A percentile compares a stretch with the other conserved stretches of the same genome.
These are phyloP conservation scores for Boletellus deceptivus DNA, from an alignment of 1,284 basidiomycete species.

Conservation along the genomic window DNA sequence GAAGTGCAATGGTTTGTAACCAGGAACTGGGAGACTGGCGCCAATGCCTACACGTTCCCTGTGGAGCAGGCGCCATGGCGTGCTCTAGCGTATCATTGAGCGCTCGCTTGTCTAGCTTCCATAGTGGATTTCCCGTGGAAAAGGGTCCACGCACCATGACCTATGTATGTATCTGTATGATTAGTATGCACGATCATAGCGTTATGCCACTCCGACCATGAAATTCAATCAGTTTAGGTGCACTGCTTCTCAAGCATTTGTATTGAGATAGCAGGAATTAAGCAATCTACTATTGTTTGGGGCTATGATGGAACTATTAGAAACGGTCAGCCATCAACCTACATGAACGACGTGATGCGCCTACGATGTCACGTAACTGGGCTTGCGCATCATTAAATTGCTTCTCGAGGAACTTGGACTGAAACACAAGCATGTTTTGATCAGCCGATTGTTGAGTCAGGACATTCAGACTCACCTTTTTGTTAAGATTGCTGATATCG, in stretches of 20 bases:
- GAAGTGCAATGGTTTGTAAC: conserved; percentile 32
- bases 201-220: neutral
- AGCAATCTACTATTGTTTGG: conserved; percentile 43
- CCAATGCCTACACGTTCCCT: conserved; percentile 21
- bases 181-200: conserved; percentile 3
- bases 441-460: neutral
- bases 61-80: conserved; percentile 17
- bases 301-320: conserved; percentile 61
- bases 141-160: conserved; percentile 1
- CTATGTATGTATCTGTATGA: neutral
- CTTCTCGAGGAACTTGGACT: conserved; percentile 89
- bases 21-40: conserved; percentile 29
- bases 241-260: neutral
- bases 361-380: conserved; percentile 84
- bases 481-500: conserved; percentile 74
- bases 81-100: conserved; percentile 8
- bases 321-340: conserved; percentile 1
- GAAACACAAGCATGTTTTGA: conserved; percentile 5
- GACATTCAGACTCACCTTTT: conserved; percentile 51
- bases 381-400: conserved; percentile 86
- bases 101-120: neutral
- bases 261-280: conserved; percentile 8
- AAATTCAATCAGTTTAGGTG: conserved; percentile 4
- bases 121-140: neutral
- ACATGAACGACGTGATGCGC: neutral